Evolutionary conservation across 345 rosid genomes (phyloP), one percentile per base, ranked within the genome.

Genomic region (Rubroshorea leprosula): DNA sequence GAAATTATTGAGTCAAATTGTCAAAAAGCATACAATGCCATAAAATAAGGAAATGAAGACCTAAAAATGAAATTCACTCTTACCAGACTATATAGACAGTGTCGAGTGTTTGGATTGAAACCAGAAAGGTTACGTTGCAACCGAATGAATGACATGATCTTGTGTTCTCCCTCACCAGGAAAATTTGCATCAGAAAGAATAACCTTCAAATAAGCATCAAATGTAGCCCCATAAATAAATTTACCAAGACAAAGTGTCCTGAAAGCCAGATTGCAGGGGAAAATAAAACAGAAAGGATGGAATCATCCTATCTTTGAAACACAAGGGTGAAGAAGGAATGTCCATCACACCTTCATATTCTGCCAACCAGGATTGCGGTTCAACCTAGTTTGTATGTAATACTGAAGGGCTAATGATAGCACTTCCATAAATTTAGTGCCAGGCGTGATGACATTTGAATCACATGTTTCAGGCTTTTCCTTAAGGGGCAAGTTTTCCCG

Each of bases 111-210:
- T n/a, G 96, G 96, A 74, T 87, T 71, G 61, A 85, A 94, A 64
- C 99, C 95, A 57, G 86, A 75, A 76, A 73, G 76, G 72, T 83
- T 81, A 24, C 95, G 89, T 65, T 94, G 97, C 55, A 68, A 82
- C 56, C 97, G 86, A 57, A 94, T 87, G 74, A 83, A 94, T 27
- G 95, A 76, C 99, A 94, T 90, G 68, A 94, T 78, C 78, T 94
- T 90, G 81, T 94, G 97, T 70, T 94, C 99, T 77, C 97, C 99
- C 72, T 94, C 99, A 5, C 99, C 99, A 67, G 89, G 84, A 58
- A 82, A 97, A 70, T 93, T 93, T 7, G 99, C 66, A 74, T 93
- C 99, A 69, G 99, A 93, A 73, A 93, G 92, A 74, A 93, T 81
- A 75, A 93, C 99, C 99, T 93, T 83, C 84, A 85, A 63, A 76